Evolutionary conservation across 768 basidiomycete species (phyloP), one percentile per base, ranked within the genome.

Genomic region (Cystofilobasidium ferigula): DNA sequence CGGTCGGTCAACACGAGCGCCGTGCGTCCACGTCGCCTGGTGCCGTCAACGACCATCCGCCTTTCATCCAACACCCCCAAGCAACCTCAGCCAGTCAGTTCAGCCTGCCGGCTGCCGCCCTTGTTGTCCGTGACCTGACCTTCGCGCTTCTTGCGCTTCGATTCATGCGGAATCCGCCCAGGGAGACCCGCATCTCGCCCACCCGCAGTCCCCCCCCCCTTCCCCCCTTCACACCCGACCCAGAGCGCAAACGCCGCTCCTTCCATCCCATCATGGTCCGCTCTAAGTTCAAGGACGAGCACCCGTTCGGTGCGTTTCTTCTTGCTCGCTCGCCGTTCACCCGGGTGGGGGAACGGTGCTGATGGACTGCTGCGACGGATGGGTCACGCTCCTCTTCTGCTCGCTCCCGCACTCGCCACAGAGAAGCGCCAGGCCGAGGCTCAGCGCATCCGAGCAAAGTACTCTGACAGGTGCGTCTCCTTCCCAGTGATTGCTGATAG

Each of bases 351-450:
- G n/a, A 18, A 51, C 4, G 34, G n/a, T 24, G 8, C 38, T 40
- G 51, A 53, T 9, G 51, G 51, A 12, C 8, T 32, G 30, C 9
- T 7, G 8, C 51, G 51, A 32, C n/a, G 38, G 38, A 16, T 40
- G 38, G 16, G 38, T 9, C 9, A 20, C 24, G 24, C 16, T 40
- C 56, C 14, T 35, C 40, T 38, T 16, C 32, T 9, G n/a, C 10
- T 7, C 3, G 16, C 36, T 48, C n/a, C 65, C 28, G 26, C 24
- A 32, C 38, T 24, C 18, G 47, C 7, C 24, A 57, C 71, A 97
- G 94, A 95, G 85, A 98, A 97, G 81, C 89, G 94, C 82, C 97
- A 97, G 82, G 91, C 90, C 48, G 94, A 98, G 76, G 94, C 94
- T 38, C 93, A 98, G 82, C 86, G 94, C 65, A 98, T 98, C 74